A percentile compares a stretch with the other conserved stretches of the same genome.
These are phyloP conservation scores for Begonia fuchsioides DNA, from an alignment of 306 rosid species.

Conservation along the genomic window DNA sequence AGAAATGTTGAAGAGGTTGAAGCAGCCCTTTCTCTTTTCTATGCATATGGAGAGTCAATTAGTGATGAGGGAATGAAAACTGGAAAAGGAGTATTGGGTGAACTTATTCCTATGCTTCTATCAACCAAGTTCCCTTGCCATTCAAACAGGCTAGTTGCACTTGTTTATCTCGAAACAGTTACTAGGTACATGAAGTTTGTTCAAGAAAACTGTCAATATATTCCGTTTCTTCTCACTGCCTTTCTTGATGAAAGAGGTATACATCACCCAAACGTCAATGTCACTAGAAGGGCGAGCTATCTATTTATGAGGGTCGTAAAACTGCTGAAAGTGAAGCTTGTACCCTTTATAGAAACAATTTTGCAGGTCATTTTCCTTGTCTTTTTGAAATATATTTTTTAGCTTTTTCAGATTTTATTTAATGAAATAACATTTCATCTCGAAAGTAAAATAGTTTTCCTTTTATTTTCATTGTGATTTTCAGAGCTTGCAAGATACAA, in stretches of 20 bases:
- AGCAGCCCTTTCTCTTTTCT: conserved; percentile 67
- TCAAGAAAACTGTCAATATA: conserved; percentile 64
- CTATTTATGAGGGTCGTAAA: conserved; percentile 89
- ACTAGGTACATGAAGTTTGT: conserved; percentile 73
- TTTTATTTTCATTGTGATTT: conserved; percentile 13
- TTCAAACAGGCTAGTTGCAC: conserved; percentile 88
- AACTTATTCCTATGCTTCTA: conserved; percentile 62
- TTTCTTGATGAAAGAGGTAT: conserved; percentile 98
- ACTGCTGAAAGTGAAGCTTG: conserved; percentile 73
- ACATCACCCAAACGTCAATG: conserved; percentile 73
- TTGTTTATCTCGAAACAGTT: conserved; percentile 77
- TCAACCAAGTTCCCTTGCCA: conserved; percentile 82
- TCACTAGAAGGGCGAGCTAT: conserved; percentile 85
- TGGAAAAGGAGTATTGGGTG: conserved; percentile 60
- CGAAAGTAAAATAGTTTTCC: neutral
- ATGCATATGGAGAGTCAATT: conserved; percentile 70
- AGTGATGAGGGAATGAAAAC: conserved; percentile 53
- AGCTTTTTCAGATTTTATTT: neutral
- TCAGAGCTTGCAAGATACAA: conserved; percentile 72
- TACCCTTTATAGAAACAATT: conserved; percentile 73
- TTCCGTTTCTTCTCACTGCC: conserved; percentile 67
- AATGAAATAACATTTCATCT: too few species aligned
- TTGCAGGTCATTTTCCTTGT: conserved; percentile 51
- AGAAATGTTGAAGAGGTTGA: conserved; percentile 85
- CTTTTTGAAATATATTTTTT: neutral